A percentile compares a stretch with the other conserved stretches of the same genome.
phyloP scores from a whole-genome alignment of 768 basidiomycete species.

The Russula foetens region DNA sequence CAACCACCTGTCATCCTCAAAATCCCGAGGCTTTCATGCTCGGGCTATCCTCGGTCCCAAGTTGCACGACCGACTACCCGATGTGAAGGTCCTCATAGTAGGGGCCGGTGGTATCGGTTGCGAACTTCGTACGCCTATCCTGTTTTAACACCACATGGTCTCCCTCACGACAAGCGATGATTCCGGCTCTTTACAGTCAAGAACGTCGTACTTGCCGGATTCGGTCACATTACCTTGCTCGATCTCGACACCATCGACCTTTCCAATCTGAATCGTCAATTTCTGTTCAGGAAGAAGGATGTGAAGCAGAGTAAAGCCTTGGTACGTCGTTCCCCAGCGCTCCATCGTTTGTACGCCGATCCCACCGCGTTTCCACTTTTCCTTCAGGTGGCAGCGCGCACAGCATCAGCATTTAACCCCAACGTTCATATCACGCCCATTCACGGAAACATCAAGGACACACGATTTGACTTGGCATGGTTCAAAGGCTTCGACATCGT shows the following conservation, averaged over 20 bases:
- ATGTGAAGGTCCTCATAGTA: slow-evolving; percentile 75
- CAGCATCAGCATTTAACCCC: slow-evolving; percentile 79
- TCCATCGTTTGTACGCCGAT: background rate
- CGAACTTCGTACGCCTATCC: slow-evolving; percentile 57
- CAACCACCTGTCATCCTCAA: slow-evolving; percentile 1
- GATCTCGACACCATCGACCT: slow-evolving; percentile 99
- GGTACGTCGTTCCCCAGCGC: slow-evolving; percentile 36
- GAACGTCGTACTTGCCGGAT: slow-evolving; percentile 89
- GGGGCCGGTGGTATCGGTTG: slow-evolving; percentile 98
- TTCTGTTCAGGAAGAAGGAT: slow-evolving; percentile 94
- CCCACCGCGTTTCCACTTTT: background rate
- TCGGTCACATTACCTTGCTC: slow-evolving; percentile 85
- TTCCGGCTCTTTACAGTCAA: slow-evolving; percentile 52
- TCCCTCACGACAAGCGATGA: background rate
- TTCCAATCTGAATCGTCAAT: slow-evolving; percentile 94
- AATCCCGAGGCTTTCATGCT: slow-evolving; percentile 40
- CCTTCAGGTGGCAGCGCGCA: slow-evolving; percentile 69
- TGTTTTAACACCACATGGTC: background rate
- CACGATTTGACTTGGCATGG: slow-evolving; percentile 84
- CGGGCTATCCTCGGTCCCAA: slow-evolving; percentile 74
- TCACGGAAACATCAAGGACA: slow-evolving; percentile 93
- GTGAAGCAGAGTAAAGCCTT: slow-evolving; percentile 95
- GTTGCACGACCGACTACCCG: slow-evolving; percentile 49
- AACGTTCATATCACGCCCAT: slow-evolving; percentile 81
- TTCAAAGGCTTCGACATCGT: slow-evolving; percentile 88